Evolutionary conservation across 2,329 filamentous ascomycete genomes (phyloP), one percentile per base, ranked within the genome.

Genomic region (Colletotrichum liriopes): DNA sequence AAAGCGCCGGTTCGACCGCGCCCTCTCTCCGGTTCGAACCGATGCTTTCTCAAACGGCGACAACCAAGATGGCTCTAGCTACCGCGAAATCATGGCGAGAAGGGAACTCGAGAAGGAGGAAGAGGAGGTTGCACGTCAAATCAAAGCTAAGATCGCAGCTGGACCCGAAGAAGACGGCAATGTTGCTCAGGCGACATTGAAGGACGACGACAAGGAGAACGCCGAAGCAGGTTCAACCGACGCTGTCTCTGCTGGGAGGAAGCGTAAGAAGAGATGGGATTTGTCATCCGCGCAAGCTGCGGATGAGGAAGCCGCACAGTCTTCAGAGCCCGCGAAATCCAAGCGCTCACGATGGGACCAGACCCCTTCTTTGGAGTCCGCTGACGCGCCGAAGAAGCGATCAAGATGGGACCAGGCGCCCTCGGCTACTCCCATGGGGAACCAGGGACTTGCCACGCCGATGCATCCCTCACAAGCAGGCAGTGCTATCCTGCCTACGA

Each of bases 201-300:
- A 92, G 77, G 88, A 93, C 63, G 89, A 83, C 61, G 89, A 94
- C 75, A 93, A 94, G 81, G 93, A 95, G 79, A 93, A 93, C 74
- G 87, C 86, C 54, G 93, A 95, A 65, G 88, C 89, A 73, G 92
- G 91, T 56, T 89, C 93, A 63, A 88, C 93, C 60, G 89, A 93
- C 77, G 86, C 88, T 74, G 89, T 88, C 59, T 83, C 88, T 11
- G 85, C 89, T 32, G 90, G 91, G 43, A 90, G 92, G 73, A 96
- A 96, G 88, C 91, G 95, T 79, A 98, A 98, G 88, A 94, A 97
- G 87, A 91, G 96, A 82, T 99, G 96, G 96, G 96, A 98, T 82
- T 92, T 95, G 23, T 84, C 88, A 26, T 86, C 91, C n/a, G 86
- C 88, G 8, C 86, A 89, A 49, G 83, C 85, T 7, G 83, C 86